These are phyloP conservation scores for Gossypium schwendimanii DNA, from an alignment of 441 rosid genomes.

Conservation along the genomic window DNA sequence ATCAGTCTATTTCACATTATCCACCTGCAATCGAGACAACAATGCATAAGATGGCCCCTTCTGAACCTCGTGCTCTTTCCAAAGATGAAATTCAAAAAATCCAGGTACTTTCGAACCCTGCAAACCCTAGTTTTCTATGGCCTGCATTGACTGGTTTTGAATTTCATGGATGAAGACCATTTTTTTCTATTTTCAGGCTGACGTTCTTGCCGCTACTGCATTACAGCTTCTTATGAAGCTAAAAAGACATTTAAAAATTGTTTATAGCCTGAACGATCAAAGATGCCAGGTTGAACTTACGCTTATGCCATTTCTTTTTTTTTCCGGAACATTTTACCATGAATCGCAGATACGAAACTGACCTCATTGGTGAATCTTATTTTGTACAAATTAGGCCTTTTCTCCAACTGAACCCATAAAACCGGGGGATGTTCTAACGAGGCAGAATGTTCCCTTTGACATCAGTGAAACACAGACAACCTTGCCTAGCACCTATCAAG, in stretches of 20 bases:
- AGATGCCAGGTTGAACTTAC: slow-evolving; percentile 77
- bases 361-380: background rate
- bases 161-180: background rate
- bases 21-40: slow-evolving; percentile 29
- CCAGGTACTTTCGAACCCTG: slow-evolving; percentile 43
- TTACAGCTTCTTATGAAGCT: slow-evolving; percentile 90
- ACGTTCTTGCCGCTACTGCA: slow-evolving; percentile 70
- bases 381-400: slow-evolving; percentile 48
- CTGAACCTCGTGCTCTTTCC: slow-evolving; percentile 42
- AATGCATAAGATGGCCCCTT: slow-evolving; percentile 24
- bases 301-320: background rate
- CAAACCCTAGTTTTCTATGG: background rate
- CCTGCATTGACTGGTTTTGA: background rate
- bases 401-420: slow-evolving; percentile 75
- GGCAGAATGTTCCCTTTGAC: slow-evolving; percentile 68
- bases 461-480: slow-evolving; percentile 45
- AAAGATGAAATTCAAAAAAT: slow-evolving; percentile 66
- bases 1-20: slow-evolving; percentile 29
- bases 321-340: background rate
- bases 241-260: slow-evolving; percentile 80
- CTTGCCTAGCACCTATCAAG: slow-evolving; percentile 60
- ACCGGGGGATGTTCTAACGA: slow-evolving; percentile 65
- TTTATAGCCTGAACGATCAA: slow-evolving; percentile 79
- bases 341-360: background rate
- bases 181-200: slow-evolving; percentile 44